These are phyloP conservation scores for Westerdykella sp. DNA, from an alignment of 2,329 filamentous ascomycete genomes.

Conservation along the genomic window DNA sequence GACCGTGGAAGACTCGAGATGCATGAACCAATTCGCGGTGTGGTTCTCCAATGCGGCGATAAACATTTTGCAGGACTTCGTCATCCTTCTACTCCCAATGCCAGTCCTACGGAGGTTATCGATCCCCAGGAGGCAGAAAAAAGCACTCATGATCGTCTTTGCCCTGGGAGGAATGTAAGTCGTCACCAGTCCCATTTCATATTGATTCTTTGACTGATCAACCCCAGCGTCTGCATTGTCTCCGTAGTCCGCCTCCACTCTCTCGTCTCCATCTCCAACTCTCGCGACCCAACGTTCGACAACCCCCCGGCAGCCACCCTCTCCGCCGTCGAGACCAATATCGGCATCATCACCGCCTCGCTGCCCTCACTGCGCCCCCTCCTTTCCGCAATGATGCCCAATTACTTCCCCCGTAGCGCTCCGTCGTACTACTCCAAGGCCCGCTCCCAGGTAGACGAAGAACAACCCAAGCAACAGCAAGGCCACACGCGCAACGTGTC, in stretches of 20 bases:
- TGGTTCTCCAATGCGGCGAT: conserved; percentile 29
- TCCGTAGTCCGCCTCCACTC: conserved; percentile 31
- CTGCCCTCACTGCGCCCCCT: conserved; percentile 33
- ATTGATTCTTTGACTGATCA: neutral
- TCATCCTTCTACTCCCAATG: conserved; percentile 29
- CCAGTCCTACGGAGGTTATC: conserved; percentile 25
- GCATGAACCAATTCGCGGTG: conserved; percentile 24
- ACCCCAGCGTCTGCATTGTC: conserved; percentile 24
- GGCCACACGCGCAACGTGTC: neutral
- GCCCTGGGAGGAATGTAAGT: conserved; percentile 36
- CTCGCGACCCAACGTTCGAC: conserved; percentile 26
- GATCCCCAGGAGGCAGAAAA: conserved; percentile 31
- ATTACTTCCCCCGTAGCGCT: conserved; percentile 19
- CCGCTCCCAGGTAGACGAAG: conserved; percentile 12
- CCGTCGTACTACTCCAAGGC: conserved; percentile 10
- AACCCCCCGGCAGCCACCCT: conserved; percentile 28
- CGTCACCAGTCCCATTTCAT: conserved; percentile 1
- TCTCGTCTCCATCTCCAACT: conserved; percentile 24
- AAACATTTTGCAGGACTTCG: conserved; percentile 30
- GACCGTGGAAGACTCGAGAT: conserved; percentile 17
- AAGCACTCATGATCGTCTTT: conserved; percentile 33
- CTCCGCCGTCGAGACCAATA: conserved; percentile 29
- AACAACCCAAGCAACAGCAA: conserved; percentile 14
- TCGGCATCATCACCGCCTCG: conserved; percentile 32
- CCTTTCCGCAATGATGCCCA: conserved; percentile 36